Evolutionary conservation across 768 basidiomycete genomes (phyloP), one percentile per base, ranked within the genome.

Genomic region (Suillus luteus): DNA sequence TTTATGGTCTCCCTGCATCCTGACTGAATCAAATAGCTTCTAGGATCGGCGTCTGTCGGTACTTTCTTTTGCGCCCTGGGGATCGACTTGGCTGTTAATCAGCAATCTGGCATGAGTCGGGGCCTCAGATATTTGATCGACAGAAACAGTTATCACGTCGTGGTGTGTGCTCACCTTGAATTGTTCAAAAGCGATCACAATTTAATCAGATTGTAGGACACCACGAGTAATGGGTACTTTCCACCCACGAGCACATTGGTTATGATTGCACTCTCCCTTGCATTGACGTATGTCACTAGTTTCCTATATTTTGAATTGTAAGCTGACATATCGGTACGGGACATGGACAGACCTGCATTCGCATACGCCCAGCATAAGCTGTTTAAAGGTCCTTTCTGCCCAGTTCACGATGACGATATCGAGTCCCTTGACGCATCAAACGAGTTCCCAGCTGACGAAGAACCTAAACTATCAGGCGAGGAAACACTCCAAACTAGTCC

Each of bases 41-140:
- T 38, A 51, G 78, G 81, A 43, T 86, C 83, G 60, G 80, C 87
- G n/a, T 84, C 86, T 1, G 74, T 79, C 24, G 89, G 89, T 38
- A 83, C 88, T 10, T 90, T 90, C 71, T 73, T 90, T 31, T 75
- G 78, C 15, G 81, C 70, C 35, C 79, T 90, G 10, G 87, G 82
- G 24, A 68, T 84, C 12, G 89, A 90, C 72, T 77, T 90, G 5
- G 71, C 81, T 55, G 60, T 88, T 58, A 80, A 88, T 64, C 77
- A 81, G 66, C 88, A 90, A 68, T 73, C 76, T 6, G 89, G 89
- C 6, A 81, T 89, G 80, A 86, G 87, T 67, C 76, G 82, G 24
- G 89, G 88, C 2, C 77, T 90, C 37, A 81, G 89, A 24, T 84
- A 80, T 67, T 78, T 90, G 15, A 81, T 89, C 64, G 89, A 90